These are phyloP conservation scores for Fusarium phyllophilum DNA, from an alignment of 2,329 filamentous ascomycete genomes.

Conservation along the genomic window DNA sequence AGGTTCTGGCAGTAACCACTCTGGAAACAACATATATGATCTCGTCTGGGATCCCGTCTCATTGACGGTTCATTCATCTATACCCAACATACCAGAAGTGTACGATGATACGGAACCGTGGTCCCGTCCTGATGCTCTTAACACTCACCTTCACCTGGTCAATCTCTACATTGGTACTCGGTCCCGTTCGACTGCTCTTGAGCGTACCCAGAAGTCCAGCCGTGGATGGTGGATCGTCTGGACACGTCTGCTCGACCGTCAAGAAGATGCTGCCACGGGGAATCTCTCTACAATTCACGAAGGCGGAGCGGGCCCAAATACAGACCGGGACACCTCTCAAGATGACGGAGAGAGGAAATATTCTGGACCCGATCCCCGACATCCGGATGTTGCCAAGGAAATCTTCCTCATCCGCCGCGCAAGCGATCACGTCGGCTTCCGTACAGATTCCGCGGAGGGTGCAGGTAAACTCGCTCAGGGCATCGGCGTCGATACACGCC, in stretches of 20 bases:
- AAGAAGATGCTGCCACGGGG: slow-evolving; percentile 22
- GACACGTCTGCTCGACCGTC: slow-evolving; percentile 63
- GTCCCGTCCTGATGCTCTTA: slow-evolving; percentile 71
- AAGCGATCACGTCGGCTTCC: slow-evolving; percentile 62
- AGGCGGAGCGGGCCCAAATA: slow-evolving; percentile 27
- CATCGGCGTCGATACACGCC: slow-evolving; percentile 79
- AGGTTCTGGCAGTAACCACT: slow-evolving; percentile 36
- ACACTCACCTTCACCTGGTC: slow-evolving; percentile 72
- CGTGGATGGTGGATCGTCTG: slow-evolving; percentile 78
- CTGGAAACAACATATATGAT: slow-evolving; percentile 62
- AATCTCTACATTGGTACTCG: slow-evolving; percentile 62
- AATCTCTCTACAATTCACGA: slow-evolving; percentile 45
- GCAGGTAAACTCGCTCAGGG: slow-evolving; percentile 73
- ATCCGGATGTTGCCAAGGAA: slow-evolving; percentile 59
- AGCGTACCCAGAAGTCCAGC: slow-evolving; percentile 72
- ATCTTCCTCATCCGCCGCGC: slow-evolving; percentile 70
- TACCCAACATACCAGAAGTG: slow-evolving; percentile 71
- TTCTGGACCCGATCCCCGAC: slow-evolving; percentile 14
- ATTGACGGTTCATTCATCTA: slow-evolving; percentile 69
- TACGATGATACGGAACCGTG: slow-evolving; percentile 52
- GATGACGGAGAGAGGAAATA: slow-evolving; percentile 24
- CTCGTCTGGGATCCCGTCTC: slow-evolving; percentile 69
- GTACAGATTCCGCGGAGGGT: slow-evolving; percentile 59
- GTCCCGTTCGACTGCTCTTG: slow-evolving; percentile 57
- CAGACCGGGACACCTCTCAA: background rate